phyloP scores from a whole-genome alignment of 129 eudicot species.

The Centella asiatica region DNA sequence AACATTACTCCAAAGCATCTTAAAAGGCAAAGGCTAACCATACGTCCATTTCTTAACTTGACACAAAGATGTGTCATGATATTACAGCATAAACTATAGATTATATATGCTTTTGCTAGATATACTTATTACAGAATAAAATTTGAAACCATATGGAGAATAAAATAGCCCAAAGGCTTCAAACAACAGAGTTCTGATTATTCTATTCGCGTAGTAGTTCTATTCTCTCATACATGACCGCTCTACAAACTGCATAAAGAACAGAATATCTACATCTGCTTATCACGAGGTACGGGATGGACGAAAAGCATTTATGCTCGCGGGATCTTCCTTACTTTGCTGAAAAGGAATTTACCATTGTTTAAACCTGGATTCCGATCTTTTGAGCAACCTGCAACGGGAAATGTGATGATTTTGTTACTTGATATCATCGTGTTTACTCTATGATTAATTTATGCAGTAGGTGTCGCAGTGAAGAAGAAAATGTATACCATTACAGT shows the following conservation, averaged over 20 bases:
- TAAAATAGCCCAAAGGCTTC: not conserved
- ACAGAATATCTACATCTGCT: conserved; percentile 21
- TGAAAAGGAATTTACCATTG: not conserved
- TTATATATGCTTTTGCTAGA: too few relatives aligned
- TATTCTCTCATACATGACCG: conserved; percentile 5
- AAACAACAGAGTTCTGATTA: not conserved
- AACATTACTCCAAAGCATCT: too few relatives aligned
- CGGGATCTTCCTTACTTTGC: not conserved
- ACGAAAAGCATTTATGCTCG: conserved; percentile 8
- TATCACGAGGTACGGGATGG: too few relatives aligned
- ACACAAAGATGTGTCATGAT: too few relatives aligned
- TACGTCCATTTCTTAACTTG: too few relatives aligned
- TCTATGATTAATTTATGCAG: not conserved
- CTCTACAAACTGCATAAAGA: conserved; percentile 14
- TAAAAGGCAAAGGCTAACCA: too few relatives aligned
- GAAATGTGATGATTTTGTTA: not conserved
- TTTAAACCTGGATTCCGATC: conserved; percentile 75
- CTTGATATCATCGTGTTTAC: not conserved
- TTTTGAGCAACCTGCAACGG: conserved; percentile 76
- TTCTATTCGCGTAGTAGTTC: not conserved
- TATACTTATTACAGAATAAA: too few relatives aligned
- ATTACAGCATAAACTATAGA: too few relatives aligned
- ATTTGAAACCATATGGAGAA: not conserved
- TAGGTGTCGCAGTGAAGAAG: not conserved
- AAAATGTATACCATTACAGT: not conserved